These are phyloP conservation scores for Stemphylium beticola DNA, from an alignment of 2,329 filamentous ascomycete species.

Conservation along the genomic window DNA sequence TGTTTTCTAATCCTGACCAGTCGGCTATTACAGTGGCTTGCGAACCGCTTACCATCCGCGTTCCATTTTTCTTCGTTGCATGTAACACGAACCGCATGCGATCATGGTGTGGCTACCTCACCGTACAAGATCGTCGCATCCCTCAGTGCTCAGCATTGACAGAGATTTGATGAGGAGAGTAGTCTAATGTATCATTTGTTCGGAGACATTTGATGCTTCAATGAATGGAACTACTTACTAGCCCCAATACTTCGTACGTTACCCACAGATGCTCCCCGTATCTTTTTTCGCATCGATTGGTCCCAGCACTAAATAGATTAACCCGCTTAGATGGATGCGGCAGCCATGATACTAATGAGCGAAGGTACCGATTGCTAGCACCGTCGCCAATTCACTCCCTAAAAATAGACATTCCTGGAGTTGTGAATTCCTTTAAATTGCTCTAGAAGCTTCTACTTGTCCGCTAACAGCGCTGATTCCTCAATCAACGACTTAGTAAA, in stretches of 20 bases:
- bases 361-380: no score
- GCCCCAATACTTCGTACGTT: not conserved
- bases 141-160: not conserved
- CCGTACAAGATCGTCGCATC: not conserved
- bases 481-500: constrained; percentile 4
- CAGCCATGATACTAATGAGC: no score
- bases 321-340: no score
- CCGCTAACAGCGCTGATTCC: not conserved
- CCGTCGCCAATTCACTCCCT: no score
- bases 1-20: not conserved
- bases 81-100: not conserved
- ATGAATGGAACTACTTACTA: not conserved
- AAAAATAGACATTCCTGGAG: no score
- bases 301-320: no score
- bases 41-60: not conserved
- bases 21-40: not conserved
- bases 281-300: no score
- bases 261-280: not conserved
- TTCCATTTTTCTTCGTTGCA: not conserved
- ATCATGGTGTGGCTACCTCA: not conserved
- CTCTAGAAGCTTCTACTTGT: not conserved
- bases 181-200: not conserved
- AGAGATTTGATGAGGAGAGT: not conserved
- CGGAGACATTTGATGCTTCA: not conserved
- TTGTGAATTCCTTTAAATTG: not conserved